Evolutionary conservation across 2,329 filamentous ascomycete species (phyloP), one percentile per base, ranked within the genome.

Genomic region (Pleurostoma richardsiae): DNA sequence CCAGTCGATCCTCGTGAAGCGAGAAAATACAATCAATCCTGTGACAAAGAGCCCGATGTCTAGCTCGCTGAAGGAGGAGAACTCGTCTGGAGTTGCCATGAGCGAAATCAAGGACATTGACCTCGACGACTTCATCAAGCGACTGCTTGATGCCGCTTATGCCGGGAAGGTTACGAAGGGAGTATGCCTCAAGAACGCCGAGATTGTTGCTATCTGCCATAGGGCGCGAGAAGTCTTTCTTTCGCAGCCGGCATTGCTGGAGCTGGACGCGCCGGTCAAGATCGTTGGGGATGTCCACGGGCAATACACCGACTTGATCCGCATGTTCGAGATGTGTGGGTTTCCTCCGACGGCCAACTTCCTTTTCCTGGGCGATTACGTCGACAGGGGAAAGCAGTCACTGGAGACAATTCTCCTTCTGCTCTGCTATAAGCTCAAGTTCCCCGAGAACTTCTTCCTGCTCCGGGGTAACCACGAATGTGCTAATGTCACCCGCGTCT

Each of bases 291-390:
- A 97, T 63, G 90, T 97, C 10, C 92, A 97, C 64, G 92, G 92
- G 43, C 92, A 97, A 67, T 97, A 96, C 66, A 95, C 90, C 8
- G 92, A 97, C 66, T 73, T 97, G 44, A 95, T 97, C 59, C 85
- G 92, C 53, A 89, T 97, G 80, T 97, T 97, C 61, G 92, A 97
- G 67, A 96, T 96, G 91, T 96, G 92, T 63, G 92, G 92, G 4
- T 97, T 96, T 61, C 92, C 92, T 6, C 92, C 92, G 2, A 86
- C 81, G 52, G 82, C 90, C 38, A 97, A 97, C 71, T 97, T 90
- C 62, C 78, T 97, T 43, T 97, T 96, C 69, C 75, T 97, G 4
- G 92, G 92, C 44, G 92, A 97, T 66, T 97, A 97, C 63, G 92
- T 97, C 60, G 92, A 97, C 65, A 85, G 92, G 46, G 92, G 92